Evolutionary conservation across 1,139 yeast species (phyloP), one percentile per base, ranked within the genome.

Genomic region (Kurtzmaniella quercitrusa): DNA sequence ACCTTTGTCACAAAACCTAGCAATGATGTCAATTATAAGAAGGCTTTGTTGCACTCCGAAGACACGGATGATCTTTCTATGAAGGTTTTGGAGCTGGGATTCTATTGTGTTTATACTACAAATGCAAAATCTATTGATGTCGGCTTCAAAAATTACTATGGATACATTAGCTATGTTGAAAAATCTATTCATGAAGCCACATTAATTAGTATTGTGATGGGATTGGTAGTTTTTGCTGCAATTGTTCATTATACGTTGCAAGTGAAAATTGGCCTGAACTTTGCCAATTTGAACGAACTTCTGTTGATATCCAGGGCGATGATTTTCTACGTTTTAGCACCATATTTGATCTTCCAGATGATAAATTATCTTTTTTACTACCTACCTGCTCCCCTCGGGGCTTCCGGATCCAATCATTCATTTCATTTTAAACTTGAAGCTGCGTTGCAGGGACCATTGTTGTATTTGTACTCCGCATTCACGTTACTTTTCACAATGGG

Each of bases 401-500:
- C 34, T 12, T 30, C 34, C n/a, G 34, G 18, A 16, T 16, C 18
- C 5, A 3, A 14, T 9, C 16, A 30, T 30, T 12, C 34, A 11
- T 30, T 30, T 14, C 15, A 30, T 14, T 5, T 14, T 8, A 14
- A 18, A 14, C 4, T 30, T 5, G 11, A 14, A 14, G 18, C 8
- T 14, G n/a, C 15, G 11, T 5, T 30, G 4, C 17, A 5, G 17
- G 36, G 39, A 12, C 16, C 34, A 16, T 18, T 23, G 20, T 9
- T 3, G 12, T 5, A 11, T 39, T 30, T 18, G 33, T 5, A 5
- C 6, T 33, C 20, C 33, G n/a, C 20, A 9, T 47, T 55, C 33
- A 42, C 57, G n/a, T 56, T 66, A 30, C 43, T 66, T 26, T 66
- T 68, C 45, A 48, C 69, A 34, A 66, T 66, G 72, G 74, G 74